These are phyloP conservation scores for Colletotrichum spaethianum DNA, from an alignment of 2,329 filamentous ascomycete species.

Conservation along the genomic window DNA sequence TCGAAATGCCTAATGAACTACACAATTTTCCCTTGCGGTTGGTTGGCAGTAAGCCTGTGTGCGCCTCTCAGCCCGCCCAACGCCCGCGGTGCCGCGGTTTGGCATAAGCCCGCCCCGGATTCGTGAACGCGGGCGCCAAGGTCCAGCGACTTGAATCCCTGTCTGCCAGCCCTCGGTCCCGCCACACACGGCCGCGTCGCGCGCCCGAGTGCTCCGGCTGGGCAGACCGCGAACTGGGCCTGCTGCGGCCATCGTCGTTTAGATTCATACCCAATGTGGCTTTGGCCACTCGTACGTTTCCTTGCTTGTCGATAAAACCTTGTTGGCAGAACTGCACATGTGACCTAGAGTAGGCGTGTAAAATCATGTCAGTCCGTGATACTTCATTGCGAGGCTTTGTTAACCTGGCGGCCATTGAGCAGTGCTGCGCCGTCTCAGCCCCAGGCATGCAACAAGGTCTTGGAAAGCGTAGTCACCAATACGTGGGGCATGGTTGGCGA, in stretches of 20 bases:
- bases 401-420: constrained; percentile 7
- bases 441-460: background rate
- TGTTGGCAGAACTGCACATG: background rate
- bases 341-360: background rate
- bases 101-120: constrained; percentile 18
- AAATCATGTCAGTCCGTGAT: background rate
- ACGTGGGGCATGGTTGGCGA: constrained; percentile 1
- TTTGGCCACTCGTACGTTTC: constrained; percentile 20
- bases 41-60: background rate
- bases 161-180: background rate
- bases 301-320: background rate
- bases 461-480: background rate
- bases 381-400: constrained; percentile 3
- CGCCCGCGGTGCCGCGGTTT: constrained; percentile 16
- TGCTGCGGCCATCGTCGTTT: background rate
- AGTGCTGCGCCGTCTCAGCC: constrained; percentile 37
- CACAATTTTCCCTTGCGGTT: background rate
- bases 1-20: constrained; percentile 7
- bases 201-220: constrained; percentile 36
- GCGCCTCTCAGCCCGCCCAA: constrained; percentile 19
- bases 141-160: constrained; percentile 13
- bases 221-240: constrained; percentile 8
- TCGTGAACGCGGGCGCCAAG: constrained; percentile 15
- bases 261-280: constrained; percentile 16
- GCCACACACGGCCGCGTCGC: constrained; percentile 11